phyloP scores from a whole-genome alignment of 768 basidiomycete genomes.

The Suillus subaureus region DNA sequence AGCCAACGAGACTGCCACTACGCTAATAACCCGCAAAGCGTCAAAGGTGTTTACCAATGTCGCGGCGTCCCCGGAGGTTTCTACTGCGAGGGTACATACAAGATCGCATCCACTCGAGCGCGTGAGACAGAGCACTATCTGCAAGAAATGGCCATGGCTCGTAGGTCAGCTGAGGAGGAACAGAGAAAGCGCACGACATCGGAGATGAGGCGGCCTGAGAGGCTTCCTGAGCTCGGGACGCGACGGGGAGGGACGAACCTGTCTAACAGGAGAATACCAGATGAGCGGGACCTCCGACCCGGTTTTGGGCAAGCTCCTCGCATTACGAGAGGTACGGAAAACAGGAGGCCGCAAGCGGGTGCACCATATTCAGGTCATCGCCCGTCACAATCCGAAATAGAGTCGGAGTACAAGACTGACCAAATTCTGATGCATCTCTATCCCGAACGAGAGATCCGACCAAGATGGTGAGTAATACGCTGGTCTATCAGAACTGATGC shows the following conservation, averaged over 20 bases:
- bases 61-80: conserved; percentile 36
- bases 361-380: conserved; percentile 17
- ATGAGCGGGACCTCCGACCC: conserved; percentile 8
- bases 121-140: conserved; percentile 36
- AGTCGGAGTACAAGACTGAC: conserved; percentile 34
- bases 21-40: conserved; percentile 32
- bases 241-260: conserved; percentile 16
- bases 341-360: conserved; percentile 16
- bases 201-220: conserved; percentile 30
- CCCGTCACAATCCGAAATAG: conserved; percentile 30
- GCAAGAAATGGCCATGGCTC: conserved; percentile 26
- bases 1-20: conserved; percentile 34
- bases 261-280: conserved; percentile 16
- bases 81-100: conserved; percentile 38
- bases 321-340: conserved; percentile 22
- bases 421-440: conserved; percentile 39
- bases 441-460: conserved; percentile 34
- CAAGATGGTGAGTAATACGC: conserved; percentile 29
- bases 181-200: conserved; percentile 32
- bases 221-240: conserved; percentile 22
- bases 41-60: conserved; percentile 35
- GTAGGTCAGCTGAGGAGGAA: conserved; percentile 29
- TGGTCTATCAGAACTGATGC: neutral
- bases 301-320: conserved; percentile 14
- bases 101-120: conserved; percentile 34